Percentiles rank a stretch among this genome's conserved stretches.
These are phyloP conservation scores for Paracorniculantispora psalliotae DNA, from an alignment of 2,329 filamentous ascomycete species.

Conservation along the genomic window DNA sequence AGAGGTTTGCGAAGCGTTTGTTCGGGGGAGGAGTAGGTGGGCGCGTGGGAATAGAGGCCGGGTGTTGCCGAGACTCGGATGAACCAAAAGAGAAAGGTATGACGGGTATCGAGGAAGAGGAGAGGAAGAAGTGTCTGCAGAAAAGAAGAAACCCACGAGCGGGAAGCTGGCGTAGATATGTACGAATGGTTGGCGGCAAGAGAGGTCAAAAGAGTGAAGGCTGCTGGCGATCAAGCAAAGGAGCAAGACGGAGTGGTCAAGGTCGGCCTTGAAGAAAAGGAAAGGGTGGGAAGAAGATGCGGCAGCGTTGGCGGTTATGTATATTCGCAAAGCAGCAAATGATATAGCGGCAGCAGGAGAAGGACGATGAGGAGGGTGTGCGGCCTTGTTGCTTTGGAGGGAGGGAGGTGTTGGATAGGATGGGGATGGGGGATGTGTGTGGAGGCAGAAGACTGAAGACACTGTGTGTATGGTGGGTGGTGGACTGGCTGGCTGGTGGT, in stretches of 20 bases:
- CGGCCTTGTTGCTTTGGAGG: not conserved
- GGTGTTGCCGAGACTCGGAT: not conserved
- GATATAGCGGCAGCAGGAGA: not conserved
- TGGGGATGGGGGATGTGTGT: conserved; percentile 8
- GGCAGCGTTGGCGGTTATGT: conserved; percentile 43
- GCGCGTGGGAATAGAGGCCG: not conserved
- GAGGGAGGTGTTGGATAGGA: not conserved
- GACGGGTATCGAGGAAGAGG: not conserved
- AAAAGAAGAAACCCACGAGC: not conserved
- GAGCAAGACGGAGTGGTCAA: not conserved
- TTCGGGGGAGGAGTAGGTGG: not conserved
- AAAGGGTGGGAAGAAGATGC: conserved; percentile 12
- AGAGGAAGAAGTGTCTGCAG: not conserved
- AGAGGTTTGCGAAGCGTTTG: not conserved
- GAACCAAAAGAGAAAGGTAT: not conserved
- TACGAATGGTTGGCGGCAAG: not conserved
- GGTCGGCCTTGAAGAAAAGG: conserved; percentile 12
- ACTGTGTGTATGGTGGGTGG: not conserved
- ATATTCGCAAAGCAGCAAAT: not conserved
- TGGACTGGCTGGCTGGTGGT: too few species aligned
- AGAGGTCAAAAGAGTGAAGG: conserved; percentile 5
- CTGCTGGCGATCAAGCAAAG: not conserved
- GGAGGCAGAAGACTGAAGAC: not conserved
- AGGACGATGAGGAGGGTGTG: not conserved
- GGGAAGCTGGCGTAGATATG: not conserved